These are phyloP conservation scores for Chaetoceros tenuissimus DNA, from an alignment of 108 stramenopile genomes.

Conservation along the genomic window DNA sequence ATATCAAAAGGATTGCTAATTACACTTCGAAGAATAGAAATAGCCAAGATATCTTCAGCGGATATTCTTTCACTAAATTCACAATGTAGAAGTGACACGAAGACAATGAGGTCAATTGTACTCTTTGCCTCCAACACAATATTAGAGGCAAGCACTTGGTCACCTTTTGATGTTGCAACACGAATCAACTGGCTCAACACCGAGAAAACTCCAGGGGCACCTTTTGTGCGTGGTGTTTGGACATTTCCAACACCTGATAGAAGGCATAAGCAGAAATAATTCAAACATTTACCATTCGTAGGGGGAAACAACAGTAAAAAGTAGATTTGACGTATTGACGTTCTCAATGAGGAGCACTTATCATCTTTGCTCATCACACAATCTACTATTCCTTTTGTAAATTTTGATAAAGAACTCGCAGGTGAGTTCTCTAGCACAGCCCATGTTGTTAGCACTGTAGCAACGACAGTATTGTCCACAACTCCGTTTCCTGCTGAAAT, in stretches of 20 bases:
- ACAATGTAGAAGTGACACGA: neutral
- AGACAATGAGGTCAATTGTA: constrained; percentile 13
- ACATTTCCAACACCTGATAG: too few relatives aligned
- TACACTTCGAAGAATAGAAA: neutral
- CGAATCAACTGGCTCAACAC: neutral
- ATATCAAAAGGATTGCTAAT: constrained; percentile 23
- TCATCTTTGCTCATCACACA: too few relatives aligned
- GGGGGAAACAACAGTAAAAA: neutral
- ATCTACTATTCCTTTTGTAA: too few relatives aligned
- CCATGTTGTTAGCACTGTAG: constrained; percentile 37
- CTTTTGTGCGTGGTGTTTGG: too few relatives aligned
- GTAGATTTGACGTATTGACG: neutral
- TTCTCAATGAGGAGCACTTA: too few relatives aligned
- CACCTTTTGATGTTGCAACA: neutral
- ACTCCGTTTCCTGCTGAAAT: neutral
- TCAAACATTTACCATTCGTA: neutral
- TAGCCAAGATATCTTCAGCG: neutral
- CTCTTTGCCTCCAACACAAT: neutral
- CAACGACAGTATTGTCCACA: constrained; percentile 6
- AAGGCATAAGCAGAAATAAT: too few relatives aligned
- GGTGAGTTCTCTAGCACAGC: constrained; percentile 26
- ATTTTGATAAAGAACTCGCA: too few relatives aligned
- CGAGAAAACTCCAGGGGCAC: neutral
- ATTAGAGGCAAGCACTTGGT: neutral
- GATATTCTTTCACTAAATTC: neutral